Percentiles rank a stretch among this genome's conserved stretches.
Evolutionary conservation across 176 grass and related monocot species (phyloP).

Genomic region (Rhipidocladum racemiflorum): DNA sequence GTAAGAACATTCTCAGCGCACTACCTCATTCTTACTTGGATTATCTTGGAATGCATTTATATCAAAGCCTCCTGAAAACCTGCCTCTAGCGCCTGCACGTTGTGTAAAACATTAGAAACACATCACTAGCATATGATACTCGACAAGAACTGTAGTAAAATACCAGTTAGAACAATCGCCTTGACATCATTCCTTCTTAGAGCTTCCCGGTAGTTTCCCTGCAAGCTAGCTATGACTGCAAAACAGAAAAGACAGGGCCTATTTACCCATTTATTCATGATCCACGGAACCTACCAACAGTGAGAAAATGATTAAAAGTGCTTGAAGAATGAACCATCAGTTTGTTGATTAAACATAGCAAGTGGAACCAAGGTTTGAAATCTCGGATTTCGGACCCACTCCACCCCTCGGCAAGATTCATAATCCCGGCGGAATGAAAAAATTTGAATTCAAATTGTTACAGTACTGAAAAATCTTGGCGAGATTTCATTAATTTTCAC

Average conservation of each 20-base stretch:
- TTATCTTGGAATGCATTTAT: slow-evolving; percentile 52
- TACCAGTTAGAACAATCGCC: slow-evolving; percentile 88
- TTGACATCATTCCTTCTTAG: slow-evolving; percentile 73
- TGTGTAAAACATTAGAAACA: slow-evolving; percentile 3
- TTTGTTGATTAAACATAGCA: neutral
- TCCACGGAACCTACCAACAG: neutral
- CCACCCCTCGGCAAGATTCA: too few species aligned
- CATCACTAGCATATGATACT: neutral
- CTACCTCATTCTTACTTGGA: slow-evolving; percentile 40
- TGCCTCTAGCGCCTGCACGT: slow-evolving; percentile 56
- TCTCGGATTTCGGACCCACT: too few species aligned
- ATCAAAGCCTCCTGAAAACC: slow-evolving; percentile 86
- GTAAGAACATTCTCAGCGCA: neutral
- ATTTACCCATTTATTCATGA: neutral
- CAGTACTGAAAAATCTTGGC: too few species aligned
- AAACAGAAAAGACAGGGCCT: neutral
- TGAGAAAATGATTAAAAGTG: neutral
- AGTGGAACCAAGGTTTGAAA: too few species aligned
- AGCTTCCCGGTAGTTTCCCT: slow-evolving; percentile 50
- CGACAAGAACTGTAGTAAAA: neutral
- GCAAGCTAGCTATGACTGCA: slow-evolving; percentile 73
- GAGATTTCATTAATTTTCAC: too few species aligned
- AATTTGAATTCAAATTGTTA: too few species aligned
- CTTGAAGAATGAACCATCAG: neutral
- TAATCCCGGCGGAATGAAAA: too few species aligned